Evolutionary conservation across 2,329 filamentous ascomycete genomes (phyloP).

Genomic region (Fusarium hainanense): DNA sequence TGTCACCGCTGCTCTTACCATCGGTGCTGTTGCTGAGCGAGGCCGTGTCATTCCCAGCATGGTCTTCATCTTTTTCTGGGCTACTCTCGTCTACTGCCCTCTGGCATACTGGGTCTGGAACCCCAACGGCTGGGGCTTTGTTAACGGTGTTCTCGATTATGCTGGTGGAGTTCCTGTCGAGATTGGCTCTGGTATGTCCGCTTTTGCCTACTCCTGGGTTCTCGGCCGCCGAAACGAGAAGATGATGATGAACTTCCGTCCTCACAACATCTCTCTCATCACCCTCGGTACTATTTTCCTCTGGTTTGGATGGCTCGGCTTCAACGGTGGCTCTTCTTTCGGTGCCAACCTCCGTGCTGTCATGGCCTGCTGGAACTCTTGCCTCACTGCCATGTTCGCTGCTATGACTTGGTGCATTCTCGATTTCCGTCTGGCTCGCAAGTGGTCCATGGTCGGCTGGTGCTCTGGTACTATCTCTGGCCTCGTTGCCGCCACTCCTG

Average conservation of each 20-base stretch:
- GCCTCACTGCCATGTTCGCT: constrained; percentile 90
- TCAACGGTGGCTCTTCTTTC: constrained; percentile 96
- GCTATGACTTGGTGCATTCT: constrained; percentile 94
- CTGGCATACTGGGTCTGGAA: constrained; percentile 98
- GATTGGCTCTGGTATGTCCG: constrained; percentile 92
- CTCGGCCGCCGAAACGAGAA: constrained; percentile 96
- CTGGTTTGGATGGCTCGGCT: constrained; percentile 99
- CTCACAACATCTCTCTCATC: constrained; percentile 98
- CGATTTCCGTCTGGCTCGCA: constrained; percentile 92
- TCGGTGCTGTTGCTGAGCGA: constrained; percentile 92
- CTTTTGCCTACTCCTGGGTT: constrained; percentile 94
- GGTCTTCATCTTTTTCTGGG: constrained; percentile 97
- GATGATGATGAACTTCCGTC: constrained; percentile 99
- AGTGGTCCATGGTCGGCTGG: constrained; percentile 87
- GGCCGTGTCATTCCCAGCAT: constrained; percentile 92
- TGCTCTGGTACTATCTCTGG: constrained; percentile 78
- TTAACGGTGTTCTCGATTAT: constrained; percentile 94
- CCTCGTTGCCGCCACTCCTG: constrained; percentile 76
- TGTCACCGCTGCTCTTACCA: constrained; percentile 89
- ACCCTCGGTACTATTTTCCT: constrained; percentile 94
- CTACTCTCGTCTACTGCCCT: constrained; percentile 96
- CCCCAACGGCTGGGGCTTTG: constrained; percentile 89
- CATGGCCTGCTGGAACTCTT: constrained; percentile 99
- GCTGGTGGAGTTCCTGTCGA: constrained; percentile 97
- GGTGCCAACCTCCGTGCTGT: constrained; percentile 93